Evolutionary conservation across 768 basidiomycete genomes (phyloP).

Genomic region (Jaapia argillacea): DNA sequence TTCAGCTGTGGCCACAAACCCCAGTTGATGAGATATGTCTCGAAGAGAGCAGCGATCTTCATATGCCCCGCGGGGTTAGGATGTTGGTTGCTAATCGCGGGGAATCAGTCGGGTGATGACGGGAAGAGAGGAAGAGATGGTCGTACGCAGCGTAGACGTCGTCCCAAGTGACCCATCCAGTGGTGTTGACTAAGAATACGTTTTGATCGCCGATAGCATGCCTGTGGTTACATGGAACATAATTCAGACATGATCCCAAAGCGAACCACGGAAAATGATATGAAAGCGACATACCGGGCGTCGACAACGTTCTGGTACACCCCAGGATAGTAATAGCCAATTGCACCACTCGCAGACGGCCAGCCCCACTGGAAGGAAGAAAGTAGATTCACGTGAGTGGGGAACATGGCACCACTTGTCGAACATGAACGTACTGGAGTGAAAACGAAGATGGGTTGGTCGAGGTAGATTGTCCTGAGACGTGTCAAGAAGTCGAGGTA

Average conservation of each 20-base stretch:
- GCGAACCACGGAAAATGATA: neutral
- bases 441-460: slow-evolving; percentile 41
- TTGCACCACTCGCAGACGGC: slow-evolving; percentile 37
- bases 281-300: slow-evolving; percentile 22
- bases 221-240: slow-evolving; percentile 12
- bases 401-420: no score
- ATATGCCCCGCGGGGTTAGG: slow-evolving; percentile 36
- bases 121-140: neutral
- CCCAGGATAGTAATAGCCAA: slow-evolving; percentile 36
- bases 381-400: neutral
- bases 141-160: slow-evolving; percentile 39
- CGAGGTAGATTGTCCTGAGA: slow-evolving; percentile 31
- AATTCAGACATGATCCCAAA: neutral
- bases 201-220: slow-evolving; percentile 33
- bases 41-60: slow-evolving; percentile 37
- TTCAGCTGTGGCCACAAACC: slow-evolving; percentile 18
- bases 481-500: slow-evolving; percentile 36
- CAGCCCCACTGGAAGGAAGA: slow-evolving; percentile 36
- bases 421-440: slow-evolving; percentile 44
- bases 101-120: neutral
- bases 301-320: slow-evolving; percentile 36
- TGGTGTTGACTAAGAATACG: slow-evolving; percentile 44
- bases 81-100: slow-evolving; percentile 30
- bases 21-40: slow-evolving; percentile 35
- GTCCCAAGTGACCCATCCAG: slow-evolving; percentile 40